phyloP scores from a whole-genome alignment of 1,284 basidiomycete species.

The Schizophyllum amplum region DNA sequence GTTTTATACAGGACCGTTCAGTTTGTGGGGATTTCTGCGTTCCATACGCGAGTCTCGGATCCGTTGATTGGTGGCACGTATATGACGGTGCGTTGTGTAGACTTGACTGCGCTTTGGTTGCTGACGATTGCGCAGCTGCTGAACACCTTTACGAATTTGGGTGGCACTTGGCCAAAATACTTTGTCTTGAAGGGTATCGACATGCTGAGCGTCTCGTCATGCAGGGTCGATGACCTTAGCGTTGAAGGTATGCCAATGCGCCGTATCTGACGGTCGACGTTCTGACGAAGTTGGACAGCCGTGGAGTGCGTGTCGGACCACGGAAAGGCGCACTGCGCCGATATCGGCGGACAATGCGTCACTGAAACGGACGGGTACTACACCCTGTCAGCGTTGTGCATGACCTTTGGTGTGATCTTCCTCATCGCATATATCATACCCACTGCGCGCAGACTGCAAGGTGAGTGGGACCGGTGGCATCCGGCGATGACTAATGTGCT shows the following conservation, averaged over 20 bases:
- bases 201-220: constrained; percentile 76
- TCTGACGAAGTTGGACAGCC: constrained; percentile 32
- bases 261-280: too few species aligned
- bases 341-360: constrained; percentile 73
- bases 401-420: constrained; percentile 66
- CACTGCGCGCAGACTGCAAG: constrained; percentile 77
- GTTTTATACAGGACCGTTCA: constrained; percentile 73
- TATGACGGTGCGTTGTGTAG: constrained; percentile 73
- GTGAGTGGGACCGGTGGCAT: constrained; percentile 36
- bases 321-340: constrained; percentile 75
- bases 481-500: constrained; percentile 2
- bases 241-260: constrained; percentile 49
- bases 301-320: constrained; percentile 86
- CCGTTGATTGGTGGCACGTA: constrained; percentile 97
- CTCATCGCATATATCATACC: constrained; percentile 79
- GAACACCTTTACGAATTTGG: constrained; percentile 95
- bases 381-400: constrained; percentile 74
- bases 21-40: constrained; percentile 97
- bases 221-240: constrained; percentile 57
- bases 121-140: constrained; percentile 50
- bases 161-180: constrained; percentile 96
- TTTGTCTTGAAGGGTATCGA: constrained; percentile 93
- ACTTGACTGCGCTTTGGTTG: background rate
- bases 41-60: constrained; percentile 96
- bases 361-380: constrained; percentile 92